A percentile compares a stretch with the other conserved stretches of the same genome.
phyloP scores from a whole-genome alignment of 495 filamentous ascomycete genomes.

The Hypoxylon intermedium region DNA sequence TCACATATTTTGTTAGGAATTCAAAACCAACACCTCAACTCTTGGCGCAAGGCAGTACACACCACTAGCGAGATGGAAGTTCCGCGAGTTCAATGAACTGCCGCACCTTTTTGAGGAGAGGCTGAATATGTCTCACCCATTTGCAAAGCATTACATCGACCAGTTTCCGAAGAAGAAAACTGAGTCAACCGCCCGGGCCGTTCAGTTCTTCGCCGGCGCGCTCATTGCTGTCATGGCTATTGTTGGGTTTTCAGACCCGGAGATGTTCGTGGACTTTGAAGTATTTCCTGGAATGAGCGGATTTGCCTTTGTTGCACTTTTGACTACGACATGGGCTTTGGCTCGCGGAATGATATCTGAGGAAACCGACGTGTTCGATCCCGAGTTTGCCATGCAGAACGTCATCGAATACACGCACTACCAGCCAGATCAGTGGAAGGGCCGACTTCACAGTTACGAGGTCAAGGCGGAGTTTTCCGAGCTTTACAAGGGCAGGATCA shows the following conservation, averaged over 20 bases:
- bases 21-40: slow-evolving; percentile 87
- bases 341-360: slow-evolving; percentile 81
- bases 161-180: slow-evolving; percentile 97
- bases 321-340: slow-evolving; percentile 74
- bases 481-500: slow-evolving; percentile 85
- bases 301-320: slow-evolving; percentile 48
- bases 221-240: slow-evolving; percentile 82
- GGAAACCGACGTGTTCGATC: slow-evolving; percentile 89
- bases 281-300: slow-evolving; percentile 67
- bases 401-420: slow-evolving; percentile 94
- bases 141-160: slow-evolving; percentile 88
- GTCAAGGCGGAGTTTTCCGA: slow-evolving; percentile 81
- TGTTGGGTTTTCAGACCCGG: slow-evolving; percentile 82
- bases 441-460: slow-evolving; percentile 86
- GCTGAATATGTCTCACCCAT: slow-evolving; percentile 92
- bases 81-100: slow-evolving; percentile 97
- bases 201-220: slow-evolving; percentile 86
- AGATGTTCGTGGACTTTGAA: slow-evolving; percentile 90
- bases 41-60: slow-evolving; percentile 84
- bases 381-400: slow-evolving; percentile 83
- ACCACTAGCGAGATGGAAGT: slow-evolving; percentile 95
- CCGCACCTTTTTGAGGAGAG: slow-evolving; percentile 89
- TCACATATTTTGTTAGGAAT: slow-evolving; percentile 65
- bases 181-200: slow-evolving; percentile 78
- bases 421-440: slow-evolving; percentile 84